These are phyloP conservation scores for Syncephalastrum monosporum DNA, from an alignment of 371 early-diverging fungal species.

Conservation along the genomic window DNA sequence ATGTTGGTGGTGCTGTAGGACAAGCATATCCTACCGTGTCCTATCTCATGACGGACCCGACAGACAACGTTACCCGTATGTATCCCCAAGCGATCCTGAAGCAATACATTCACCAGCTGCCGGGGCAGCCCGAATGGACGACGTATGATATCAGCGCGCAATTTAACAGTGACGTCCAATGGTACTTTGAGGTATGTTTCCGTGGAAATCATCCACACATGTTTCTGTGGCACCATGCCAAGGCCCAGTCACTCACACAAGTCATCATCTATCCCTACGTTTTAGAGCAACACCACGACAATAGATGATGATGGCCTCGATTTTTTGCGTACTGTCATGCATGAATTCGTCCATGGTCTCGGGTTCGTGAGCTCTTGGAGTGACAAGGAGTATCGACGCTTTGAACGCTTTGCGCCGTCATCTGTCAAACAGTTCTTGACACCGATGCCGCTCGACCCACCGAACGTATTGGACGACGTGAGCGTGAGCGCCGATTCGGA, in stretches of 20 bases:
- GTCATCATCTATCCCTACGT: neutral
- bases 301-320: slow-evolving; percentile 33
- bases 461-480: slow-evolving; percentile 13
- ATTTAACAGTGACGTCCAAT: slow-evolving; percentile 59
- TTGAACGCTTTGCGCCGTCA: slow-evolving; percentile 18
- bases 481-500: slow-evolving; percentile 2
- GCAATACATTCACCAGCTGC: slow-evolving; percentile 46
- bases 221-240: too few relatives aligned
- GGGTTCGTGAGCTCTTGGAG: slow-evolving; percentile 65
- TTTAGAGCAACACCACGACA: slow-evolving; percentile 10
- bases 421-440: slow-evolving; percentile 23
- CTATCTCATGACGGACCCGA: slow-evolving; percentile 36
- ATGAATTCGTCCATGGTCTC: slow-evolving; percentile 68
- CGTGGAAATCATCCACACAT: neutral
- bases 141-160: slow-evolving; percentile 58
- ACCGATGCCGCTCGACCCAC: slow-evolving; percentile 26
- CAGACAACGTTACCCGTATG: slow-evolving; percentile 44
- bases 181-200: slow-evolving; percentile 41
- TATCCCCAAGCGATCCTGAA: slow-evolving; percentile 70
- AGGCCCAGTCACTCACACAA: too few relatives aligned
- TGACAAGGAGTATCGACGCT: slow-evolving; percentile 20
- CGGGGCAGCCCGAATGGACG: slow-evolving; percentile 26
- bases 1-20: slow-evolving; percentile 9
- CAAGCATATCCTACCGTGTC: slow-evolving; percentile 48
- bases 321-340: slow-evolving; percentile 54